phyloP scores from a whole-genome alignment of 257 asterid genomes.

The Solanum bulbocastanum region DNA sequence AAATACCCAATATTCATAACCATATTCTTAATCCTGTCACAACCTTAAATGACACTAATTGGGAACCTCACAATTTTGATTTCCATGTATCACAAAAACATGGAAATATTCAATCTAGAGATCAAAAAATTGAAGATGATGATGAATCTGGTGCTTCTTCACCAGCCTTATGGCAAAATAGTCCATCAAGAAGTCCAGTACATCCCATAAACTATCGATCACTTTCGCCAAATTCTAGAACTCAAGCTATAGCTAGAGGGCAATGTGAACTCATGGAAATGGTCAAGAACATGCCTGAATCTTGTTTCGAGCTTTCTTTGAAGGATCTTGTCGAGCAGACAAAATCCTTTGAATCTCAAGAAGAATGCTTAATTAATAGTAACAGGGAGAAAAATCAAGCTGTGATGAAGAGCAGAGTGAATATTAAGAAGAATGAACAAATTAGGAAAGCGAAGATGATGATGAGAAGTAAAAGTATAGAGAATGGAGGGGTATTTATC shows the following conservation, averaged over 20 bases:
- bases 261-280: constrained; percentile 85
- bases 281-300: constrained; percentile 74
- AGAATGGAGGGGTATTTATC: constrained; percentile 42
- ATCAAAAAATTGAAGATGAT: background rate
- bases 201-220: constrained; percentile 19
- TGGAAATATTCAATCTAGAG: constrained; percentile 19
- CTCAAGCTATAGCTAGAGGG: constrained; percentile 70
- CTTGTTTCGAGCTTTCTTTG: constrained; percentile 57
- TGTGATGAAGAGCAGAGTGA: constrained; percentile 11
- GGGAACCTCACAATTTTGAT: constrained; percentile 2
- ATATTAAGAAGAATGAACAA: constrained; percentile 18
- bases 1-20: background rate
- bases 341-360: constrained; percentile 3
- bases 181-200: constrained; percentile 28
- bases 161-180: constrained; percentile 57
- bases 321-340: constrained; percentile 62
- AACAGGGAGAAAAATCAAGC: background rate
- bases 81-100: background rate
- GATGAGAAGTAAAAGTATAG: constrained; percentile 30
- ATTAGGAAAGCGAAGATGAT: constrained; percentile 10
- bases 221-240: constrained; percentile 41
- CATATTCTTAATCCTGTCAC: constrained; percentile 4
- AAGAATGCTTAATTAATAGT: constrained; percentile 6
- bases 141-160: constrained; percentile 46
- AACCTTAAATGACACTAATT: background rate